Evolutionary conservation across 805 yeast genomes (phyloP).

Genomic region (Isabelozyma heimii): DNA sequence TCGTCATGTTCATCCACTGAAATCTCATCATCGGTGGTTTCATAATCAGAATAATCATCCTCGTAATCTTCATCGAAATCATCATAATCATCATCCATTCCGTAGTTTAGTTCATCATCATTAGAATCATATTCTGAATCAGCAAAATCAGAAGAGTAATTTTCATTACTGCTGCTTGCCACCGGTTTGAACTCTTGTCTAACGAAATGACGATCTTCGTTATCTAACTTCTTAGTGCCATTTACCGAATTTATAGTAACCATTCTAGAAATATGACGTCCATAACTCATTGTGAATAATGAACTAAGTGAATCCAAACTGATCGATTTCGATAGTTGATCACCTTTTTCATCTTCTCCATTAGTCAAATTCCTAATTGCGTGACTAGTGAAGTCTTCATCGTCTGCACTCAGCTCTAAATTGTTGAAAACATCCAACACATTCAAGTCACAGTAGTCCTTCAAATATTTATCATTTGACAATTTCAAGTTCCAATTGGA

Average conservation of each 20-base stretch:
- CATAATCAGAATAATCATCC: constrained; percentile 14
- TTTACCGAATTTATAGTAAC: constrained; percentile 17
- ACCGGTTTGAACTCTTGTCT: constrained; percentile 6
- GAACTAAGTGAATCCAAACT: constrained; percentile 41
- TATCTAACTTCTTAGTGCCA: constrained; percentile 1
- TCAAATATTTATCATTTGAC: constrained; percentile 44
- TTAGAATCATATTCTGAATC: constrained; percentile 13
- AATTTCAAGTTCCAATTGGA: constrained; percentile 56
- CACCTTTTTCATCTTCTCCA: constrained; percentile 3
- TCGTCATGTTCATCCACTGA: constrained; percentile 9
- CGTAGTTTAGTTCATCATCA: constrained; percentile 32
- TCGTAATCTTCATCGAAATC: constrained; percentile 31
- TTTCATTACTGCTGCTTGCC: constrained; percentile 3
- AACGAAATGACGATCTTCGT: constrained; percentile 6
- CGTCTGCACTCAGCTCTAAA: constrained; percentile 14
- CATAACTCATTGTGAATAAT: constrained; percentile 35
- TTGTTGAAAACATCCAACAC: constrained; percentile 39
- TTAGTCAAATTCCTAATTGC: constrained; percentile 4
- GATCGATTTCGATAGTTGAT: constrained; percentile 23
- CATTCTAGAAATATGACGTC: constrained; percentile 42
- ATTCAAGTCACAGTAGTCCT: constrained; percentile 44
- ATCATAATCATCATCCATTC: constrained; percentile 24
- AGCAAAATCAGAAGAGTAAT: constrained; percentile 23
- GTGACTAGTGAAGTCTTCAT: constrained; percentile 2
- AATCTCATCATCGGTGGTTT: constrained; percentile 12